phyloP scores from a whole-genome alignment of 768 basidiomycete species.

The Rhizopogon vesiculosus region DNA sequence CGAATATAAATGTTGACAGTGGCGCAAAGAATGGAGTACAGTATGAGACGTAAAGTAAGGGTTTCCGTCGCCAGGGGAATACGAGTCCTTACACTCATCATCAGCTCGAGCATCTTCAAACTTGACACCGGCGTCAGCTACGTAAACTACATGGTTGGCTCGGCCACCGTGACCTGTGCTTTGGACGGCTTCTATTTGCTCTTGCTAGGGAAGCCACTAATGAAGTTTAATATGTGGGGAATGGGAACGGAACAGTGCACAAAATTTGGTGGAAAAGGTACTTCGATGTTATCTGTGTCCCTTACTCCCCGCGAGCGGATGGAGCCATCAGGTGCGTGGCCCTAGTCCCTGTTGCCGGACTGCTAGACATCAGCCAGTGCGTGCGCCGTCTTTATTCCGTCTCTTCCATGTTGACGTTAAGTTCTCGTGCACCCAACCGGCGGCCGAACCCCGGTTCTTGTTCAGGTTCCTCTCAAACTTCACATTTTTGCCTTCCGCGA shows the following conservation, averaged over 20 bases:
- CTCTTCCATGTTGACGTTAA: too few species aligned
- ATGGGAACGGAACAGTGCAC: not conserved
- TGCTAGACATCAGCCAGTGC: too few species aligned
- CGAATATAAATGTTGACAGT: too few species aligned
- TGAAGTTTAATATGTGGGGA: not conserved
- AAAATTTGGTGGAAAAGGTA: not conserved
- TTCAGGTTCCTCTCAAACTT: too few species aligned
- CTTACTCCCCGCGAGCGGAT: conserved; percentile 2
- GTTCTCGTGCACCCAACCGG: too few species aligned
- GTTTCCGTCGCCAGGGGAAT: too few species aligned
- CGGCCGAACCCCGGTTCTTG: too few species aligned
- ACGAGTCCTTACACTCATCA: too few species aligned
- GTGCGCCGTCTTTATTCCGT: too few species aligned
- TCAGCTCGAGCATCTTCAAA: not conserved
- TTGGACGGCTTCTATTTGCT: conserved; percentile 1
- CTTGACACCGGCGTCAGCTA: not conserved
- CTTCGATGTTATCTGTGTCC: not conserved
- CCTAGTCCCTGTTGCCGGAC: not conserved
- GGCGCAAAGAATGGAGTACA: too few species aligned
- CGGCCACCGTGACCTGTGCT: not conserved
- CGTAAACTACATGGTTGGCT: conserved; percentile 1
- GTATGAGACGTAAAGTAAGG: too few species aligned
- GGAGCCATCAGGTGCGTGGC: not conserved
- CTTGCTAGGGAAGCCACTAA: not conserved
- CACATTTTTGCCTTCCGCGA: too few species aligned